phyloP scores from a whole-genome alignment of 2,329 filamentous ascomycete species.

The Phaeosphaeria sp. region DNA sequence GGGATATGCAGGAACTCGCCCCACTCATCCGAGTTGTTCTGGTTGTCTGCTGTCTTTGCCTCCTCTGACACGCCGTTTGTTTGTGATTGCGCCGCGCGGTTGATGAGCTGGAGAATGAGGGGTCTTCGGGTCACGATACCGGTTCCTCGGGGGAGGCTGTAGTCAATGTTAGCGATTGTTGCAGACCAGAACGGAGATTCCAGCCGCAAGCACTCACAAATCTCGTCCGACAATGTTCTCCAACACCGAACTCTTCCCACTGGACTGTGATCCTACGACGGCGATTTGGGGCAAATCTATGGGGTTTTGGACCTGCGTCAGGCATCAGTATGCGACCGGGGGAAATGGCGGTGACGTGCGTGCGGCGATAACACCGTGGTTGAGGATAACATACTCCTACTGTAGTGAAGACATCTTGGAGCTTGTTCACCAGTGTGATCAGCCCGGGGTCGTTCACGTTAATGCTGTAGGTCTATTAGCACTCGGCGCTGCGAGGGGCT shows the following conservation, averaged over 20 bases:
- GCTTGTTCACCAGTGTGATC: conserved; percentile 92
- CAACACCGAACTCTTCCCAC: conserved; percentile 97
- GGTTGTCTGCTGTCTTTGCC: conserved; percentile 76
- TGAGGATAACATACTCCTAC: conserved; percentile 72
- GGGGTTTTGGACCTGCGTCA: conserved; percentile 85
- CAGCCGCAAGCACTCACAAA: conserved; percentile 73
- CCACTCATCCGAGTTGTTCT: conserved; percentile 94
- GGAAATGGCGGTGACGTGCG: conserved; percentile 7
- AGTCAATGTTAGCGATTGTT: conserved; percentile 32
- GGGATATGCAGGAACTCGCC: conserved; percentile 98
- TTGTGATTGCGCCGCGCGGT: conserved; percentile 68
- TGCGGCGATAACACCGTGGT: conserved; percentile 3
- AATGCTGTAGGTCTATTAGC: conserved; percentile 59
- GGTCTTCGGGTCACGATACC: conserved; percentile 97
- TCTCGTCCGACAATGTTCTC: conserved; percentile 99
- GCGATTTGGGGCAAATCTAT: conserved; percentile 99
- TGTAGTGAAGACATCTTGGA: conserved; percentile 98
- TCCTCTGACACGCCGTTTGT: conserved; percentile 72
- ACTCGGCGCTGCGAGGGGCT: conserved; percentile 24
- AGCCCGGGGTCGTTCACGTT: conserved; percentile 75
- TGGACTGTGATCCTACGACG: conserved; percentile 97
- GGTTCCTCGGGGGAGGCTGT: conserved; percentile 91
- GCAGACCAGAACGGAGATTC: background rate
- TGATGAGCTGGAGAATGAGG: conserved; percentile 97
- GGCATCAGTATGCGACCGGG: conserved; percentile 39